Conservation (phyloP, 2,329 filamentous ascomycete genomes). For the Aspergillus neoniger region DNA sequence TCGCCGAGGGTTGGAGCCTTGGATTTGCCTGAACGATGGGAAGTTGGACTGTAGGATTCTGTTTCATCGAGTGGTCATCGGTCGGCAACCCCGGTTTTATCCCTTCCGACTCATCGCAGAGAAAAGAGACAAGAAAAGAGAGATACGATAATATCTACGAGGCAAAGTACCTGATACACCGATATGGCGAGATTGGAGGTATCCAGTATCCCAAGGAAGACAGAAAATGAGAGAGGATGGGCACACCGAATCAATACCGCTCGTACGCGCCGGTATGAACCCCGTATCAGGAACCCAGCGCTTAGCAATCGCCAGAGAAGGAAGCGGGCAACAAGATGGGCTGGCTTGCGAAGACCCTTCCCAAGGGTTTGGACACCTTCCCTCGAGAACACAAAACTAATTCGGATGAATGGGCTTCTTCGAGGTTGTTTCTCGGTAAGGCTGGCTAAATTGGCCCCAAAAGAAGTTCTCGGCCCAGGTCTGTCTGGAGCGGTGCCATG, state of each 20-base stretch:
- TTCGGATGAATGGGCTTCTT: slow-evolving; percentile 4
- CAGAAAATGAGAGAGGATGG: background rate
- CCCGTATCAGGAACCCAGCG: slow-evolving; percentile 24
- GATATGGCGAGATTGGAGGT: background rate
- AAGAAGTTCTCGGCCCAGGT: slow-evolving; percentile 6
- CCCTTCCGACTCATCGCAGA: no score
- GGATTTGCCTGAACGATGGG: background rate
- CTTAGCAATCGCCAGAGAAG: slow-evolving; percentile 6
- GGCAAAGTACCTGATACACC: background rate
- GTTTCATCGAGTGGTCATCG: background rate
- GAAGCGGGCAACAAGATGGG: background rate
- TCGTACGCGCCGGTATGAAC: slow-evolving; percentile 13
- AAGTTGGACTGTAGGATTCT: background rate
- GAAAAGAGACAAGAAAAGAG: no score
- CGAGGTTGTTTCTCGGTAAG: background rate
- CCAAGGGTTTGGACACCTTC: no score
- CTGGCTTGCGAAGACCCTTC: background rate
- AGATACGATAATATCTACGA: background rate
- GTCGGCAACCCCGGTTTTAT: background rate
- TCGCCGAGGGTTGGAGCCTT: slow-evolving; percentile 5
- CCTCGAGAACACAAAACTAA: background rate
- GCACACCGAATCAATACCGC: background rate
- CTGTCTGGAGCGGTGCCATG: background rate
- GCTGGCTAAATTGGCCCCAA: background rate
- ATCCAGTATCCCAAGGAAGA: background rate